phyloP scores from a whole-genome alignment of 495 filamentous ascomycete genomes.

The Penicillium mononematosum region DNA sequence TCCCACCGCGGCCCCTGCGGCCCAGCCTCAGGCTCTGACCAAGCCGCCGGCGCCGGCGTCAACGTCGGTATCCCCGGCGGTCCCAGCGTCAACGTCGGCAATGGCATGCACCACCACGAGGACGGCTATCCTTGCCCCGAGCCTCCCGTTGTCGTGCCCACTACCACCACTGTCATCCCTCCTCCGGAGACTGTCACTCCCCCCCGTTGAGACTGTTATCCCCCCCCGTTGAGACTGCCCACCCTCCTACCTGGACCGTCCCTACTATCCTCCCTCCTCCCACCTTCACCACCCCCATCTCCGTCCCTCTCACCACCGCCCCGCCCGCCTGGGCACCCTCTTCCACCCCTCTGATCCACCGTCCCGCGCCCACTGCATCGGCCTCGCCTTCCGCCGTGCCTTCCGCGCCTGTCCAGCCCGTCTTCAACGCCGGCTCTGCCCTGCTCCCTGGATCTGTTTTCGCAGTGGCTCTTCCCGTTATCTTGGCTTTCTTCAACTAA shows the following conservation, averaged over 20 bases:
- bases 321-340: slow-evolving; percentile 16
- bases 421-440: slow-evolving; percentile 25
- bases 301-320: slow-evolving; percentile 21
- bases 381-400: slow-evolving; percentile 9
- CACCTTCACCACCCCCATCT: slow-evolving; percentile 24
- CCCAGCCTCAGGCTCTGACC: slow-evolving; percentile 19
- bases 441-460: slow-evolving; percentile 24
- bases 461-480: slow-evolving; percentile 20
- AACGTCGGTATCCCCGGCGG: slow-evolving; percentile 36
- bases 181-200: too few relatives aligned
- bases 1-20: slow-evolving; percentile 23
- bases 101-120: slow-evolving; percentile 23
- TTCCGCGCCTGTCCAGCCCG: slow-evolving; percentile 3
- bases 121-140: slow-evolving; percentile 26
- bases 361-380: slow-evolving; percentile 20
- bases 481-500: slow-evolving; percentile 27
- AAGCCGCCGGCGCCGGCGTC: slow-evolving; percentile 23
- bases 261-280: slow-evolving; percentile 16
- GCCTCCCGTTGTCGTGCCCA: slow-evolving; percentile 8
- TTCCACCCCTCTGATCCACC: slow-evolving; percentile 26
- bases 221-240: too few relatives aligned
- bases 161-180: background rate
- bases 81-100: slow-evolving; percentile 24
- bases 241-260: background rate
- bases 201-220: too few relatives aligned